Evolutionary conservation across 2,329 filamentous ascomycete species (phyloP).

Genomic region (Aspergillus ruber): DNA sequence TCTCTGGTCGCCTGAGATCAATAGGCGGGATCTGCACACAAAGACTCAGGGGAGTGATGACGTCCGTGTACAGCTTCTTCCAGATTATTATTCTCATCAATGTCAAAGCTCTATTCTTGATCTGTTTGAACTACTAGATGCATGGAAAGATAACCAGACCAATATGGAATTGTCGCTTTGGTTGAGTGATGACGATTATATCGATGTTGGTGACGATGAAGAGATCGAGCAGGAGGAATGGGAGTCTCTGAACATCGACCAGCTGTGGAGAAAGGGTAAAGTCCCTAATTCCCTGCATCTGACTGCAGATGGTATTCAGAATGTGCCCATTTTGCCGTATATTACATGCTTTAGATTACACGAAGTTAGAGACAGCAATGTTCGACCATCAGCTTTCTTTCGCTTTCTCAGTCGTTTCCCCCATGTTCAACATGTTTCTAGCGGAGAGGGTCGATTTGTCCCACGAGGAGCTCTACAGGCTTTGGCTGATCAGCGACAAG

Average conservation of each 20-base stretch:
- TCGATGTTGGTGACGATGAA: neutral
- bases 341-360: neutral
- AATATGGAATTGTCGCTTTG: slow-evolving; percentile 1
- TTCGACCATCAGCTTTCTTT: neutral
- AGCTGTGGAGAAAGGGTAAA: neutral
- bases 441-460: neutral
- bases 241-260: neutral
- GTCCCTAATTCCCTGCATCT: neutral
- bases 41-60: neutral
- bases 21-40: neutral
- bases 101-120: neutral
- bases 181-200: neutral
- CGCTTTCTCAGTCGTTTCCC: neutral
- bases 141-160: neutral
- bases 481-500: neutral
- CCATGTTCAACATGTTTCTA: neutral
- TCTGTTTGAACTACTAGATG: neutral
- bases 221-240: neutral
- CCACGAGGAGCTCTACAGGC: neutral
- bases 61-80: neutral
- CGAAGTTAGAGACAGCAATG: neutral
- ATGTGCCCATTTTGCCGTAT: neutral
- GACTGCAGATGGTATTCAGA: neutral
- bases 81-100: neutral
- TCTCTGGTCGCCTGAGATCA: neutral